Evolutionary conservation across 495 filamentous ascomycete genomes (phyloP), one percentile per base, ranked within the genome.

Genomic region (Pseudomonodictys pantanalensis): DNA sequence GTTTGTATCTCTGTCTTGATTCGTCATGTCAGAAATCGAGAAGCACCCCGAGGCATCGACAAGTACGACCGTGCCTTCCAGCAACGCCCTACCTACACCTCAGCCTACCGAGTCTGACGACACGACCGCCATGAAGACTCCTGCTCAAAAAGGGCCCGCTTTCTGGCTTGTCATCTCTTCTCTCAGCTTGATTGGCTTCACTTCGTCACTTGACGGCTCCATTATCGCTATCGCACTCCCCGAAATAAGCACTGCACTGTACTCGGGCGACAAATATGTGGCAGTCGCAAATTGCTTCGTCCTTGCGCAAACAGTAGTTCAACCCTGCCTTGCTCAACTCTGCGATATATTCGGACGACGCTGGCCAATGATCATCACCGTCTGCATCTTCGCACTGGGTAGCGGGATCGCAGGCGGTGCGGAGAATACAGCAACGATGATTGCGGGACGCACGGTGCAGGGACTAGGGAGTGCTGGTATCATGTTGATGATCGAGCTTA

Each of bases 381-480:
- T 63, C 4, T 24, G 45, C 17, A 24, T 67, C 22, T 71, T 69
- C 39, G 46, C 54, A 2, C 17, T 71, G 10, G 69, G 65, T 15
- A 66, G 59, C 48, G 60, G 52, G 9, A 58, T 70, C 30, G 46
- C 56, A 23, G 69, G 68, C 7, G 41, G 48, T 6, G 51, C 68
- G 8, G 49, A 54, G 4, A 50, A 39, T 8, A 49, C 56, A 4
- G 32, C 22, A 9, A 52, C 49, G 32, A 45, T 71, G 35, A 57
- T 77, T 29, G 69, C 58, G 17, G 76, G 73, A 8, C 71, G 75
- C 12, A 44, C 66, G 0, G 48, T 77, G 28, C 75, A 77, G 58
- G 76, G 76, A 0, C 50, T 73, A 10, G 74, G 73, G 0, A 60
- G 58, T 12, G 73, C 69, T 6, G 75, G 72, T 1, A 66, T 77